Percentiles rank a stretch among this genome's conserved stretches.
These are phyloP conservation scores for sunflower (Helianthus annuus) DNA, from an alignment of 129 eudicot species.

Conservation along the genomic window DNA sequence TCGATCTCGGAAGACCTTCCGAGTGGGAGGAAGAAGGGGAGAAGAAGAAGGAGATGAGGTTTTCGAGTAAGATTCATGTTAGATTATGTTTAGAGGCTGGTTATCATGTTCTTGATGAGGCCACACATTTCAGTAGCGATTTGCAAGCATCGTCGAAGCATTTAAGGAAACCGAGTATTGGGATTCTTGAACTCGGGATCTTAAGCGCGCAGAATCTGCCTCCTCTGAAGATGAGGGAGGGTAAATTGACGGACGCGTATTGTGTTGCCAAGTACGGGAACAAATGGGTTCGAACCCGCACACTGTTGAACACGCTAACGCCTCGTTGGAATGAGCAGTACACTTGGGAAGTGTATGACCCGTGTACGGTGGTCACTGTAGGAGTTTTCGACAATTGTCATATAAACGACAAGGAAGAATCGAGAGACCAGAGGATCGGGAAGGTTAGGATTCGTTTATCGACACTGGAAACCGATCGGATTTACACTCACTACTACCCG, in stretches of 20 bases:
- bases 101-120: slow-evolving; percentile 90
- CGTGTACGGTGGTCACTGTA: slow-evolving; percentile 81
- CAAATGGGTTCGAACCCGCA: slow-evolving; percentile 92
- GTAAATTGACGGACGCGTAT: slow-evolving; percentile 79
- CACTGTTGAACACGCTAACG: slow-evolving; percentile 69
- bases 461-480: slow-evolving; percentile 68
- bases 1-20: slow-evolving; percentile 58
- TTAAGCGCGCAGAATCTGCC: slow-evolving; percentile 66
- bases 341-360: slow-evolving; percentile 91
- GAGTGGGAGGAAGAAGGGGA: slow-evolving; percentile 56
- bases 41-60: slow-evolving; percentile 63
- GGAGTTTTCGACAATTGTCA: slow-evolving; percentile 91
- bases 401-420: slow-evolving; percentile 56
- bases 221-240: slow-evolving; percentile 75
- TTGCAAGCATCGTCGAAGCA: slow-evolving; percentile 71
- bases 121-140: slow-evolving; percentile 83
- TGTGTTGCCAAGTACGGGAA: slow-evolving; percentile 97
- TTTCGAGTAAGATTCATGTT: slow-evolving; percentile 78
- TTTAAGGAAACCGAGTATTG: slow-evolving; percentile 64
- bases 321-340: slow-evolving; percentile 97
- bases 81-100: slow-evolving; percentile 69
- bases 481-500: slow-evolving; percentile 78
- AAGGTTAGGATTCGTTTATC: slow-evolving; percentile 88
- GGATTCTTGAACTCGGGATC: slow-evolving; percentile 82
- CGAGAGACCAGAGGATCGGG: slow-evolving; percentile 75